phyloP scores from a whole-genome alignment of 805 yeast species.

The Komagataella populi region DNA sequence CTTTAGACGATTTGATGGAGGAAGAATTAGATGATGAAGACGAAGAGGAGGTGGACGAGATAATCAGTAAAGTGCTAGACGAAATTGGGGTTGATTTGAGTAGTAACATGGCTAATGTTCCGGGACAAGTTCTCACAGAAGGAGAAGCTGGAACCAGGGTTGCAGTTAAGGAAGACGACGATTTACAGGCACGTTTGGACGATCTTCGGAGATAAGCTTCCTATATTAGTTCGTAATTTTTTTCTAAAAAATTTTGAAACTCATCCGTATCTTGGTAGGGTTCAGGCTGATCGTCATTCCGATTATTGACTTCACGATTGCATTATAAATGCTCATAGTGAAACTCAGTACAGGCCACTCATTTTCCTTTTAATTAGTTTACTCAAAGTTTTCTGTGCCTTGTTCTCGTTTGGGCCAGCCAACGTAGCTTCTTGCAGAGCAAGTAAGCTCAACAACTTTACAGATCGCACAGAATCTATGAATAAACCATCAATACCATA shows the following conservation, averaged over 20 bases:
- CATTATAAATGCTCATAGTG: neutral
- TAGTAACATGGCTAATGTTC: conserved; percentile 31
- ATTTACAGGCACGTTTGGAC: conserved; percentile 77
- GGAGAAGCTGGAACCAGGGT: conserved; percentile 20
- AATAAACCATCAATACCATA: neutral
- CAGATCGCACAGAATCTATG: neutral
- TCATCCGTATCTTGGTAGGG: no score
- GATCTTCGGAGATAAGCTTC: conserved; percentile 44
- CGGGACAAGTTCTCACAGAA: conserved; percentile 16
- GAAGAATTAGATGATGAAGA: conserved; percentile 78
- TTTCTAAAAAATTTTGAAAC: no score
- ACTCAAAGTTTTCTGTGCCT: neutral
- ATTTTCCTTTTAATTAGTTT: neutral
- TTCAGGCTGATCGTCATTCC: neutral
- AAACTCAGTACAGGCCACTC: neutral
- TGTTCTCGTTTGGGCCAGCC: neutral
- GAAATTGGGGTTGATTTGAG: conserved; percentile 88
- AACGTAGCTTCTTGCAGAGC: neutral
- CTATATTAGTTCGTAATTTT: no score
- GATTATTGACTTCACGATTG: neutral
- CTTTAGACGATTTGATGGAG: conserved; percentile 93
- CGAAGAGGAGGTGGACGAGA: conserved; percentile 76
- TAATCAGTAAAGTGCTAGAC: conserved; percentile 82
- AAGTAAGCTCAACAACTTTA: neutral
- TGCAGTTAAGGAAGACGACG: conserved; percentile 50